phyloP scores from a whole-genome alignment of 1,284 basidiomycete genomes.

The Pseudozyma pruni region DNA sequence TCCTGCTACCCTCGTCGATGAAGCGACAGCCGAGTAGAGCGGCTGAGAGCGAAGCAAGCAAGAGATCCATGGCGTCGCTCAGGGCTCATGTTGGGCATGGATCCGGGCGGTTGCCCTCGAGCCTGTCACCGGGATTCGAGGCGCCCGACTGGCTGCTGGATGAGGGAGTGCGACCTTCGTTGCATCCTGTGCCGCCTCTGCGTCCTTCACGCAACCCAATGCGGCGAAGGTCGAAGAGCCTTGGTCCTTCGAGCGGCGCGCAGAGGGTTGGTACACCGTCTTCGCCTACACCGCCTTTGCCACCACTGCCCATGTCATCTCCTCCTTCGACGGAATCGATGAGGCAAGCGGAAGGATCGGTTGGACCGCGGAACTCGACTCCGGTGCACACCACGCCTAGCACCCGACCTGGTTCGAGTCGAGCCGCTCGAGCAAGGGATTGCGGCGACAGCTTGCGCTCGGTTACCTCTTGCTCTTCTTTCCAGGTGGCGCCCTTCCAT shows the following conservation, averaged over 20 bases:
- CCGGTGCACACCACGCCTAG: constrained; percentile 18
- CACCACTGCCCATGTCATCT: constrained; percentile 13
- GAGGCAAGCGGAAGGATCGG: neutral
- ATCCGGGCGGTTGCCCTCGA: neutral
- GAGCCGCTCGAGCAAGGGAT: neutral
- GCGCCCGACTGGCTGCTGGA: constrained; percentile 10
- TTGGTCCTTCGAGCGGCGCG: constrained; percentile 9
- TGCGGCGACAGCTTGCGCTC: constrained; percentile 27
- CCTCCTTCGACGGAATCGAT: neutral
- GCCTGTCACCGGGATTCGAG: neutral
- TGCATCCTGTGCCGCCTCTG: constrained; percentile 22
- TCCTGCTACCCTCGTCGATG: constrained; percentile 34
- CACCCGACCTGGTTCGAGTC: constrained; percentile 17
- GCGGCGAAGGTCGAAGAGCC: constrained; percentile 27
- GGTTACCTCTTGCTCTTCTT: constrained; percentile 2
- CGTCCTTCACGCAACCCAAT: constrained; percentile 28
- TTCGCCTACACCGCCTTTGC: constrained; percentile 22
- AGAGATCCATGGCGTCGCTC: constrained; percentile 15
- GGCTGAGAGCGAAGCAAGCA: constrained; percentile 10
- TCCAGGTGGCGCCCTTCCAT: constrained; percentile 19
- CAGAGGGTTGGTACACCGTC: neutral
- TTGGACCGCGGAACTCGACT: constrained; percentile 1
- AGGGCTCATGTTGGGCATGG: constrained; percentile 21
- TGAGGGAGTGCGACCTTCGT: constrained; percentile 1
- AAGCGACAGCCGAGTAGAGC: constrained; percentile 21